Evolutionary conservation across 768 basidiomycete genomes (phyloP).

Genomic region (Mycena crocata): DNA sequence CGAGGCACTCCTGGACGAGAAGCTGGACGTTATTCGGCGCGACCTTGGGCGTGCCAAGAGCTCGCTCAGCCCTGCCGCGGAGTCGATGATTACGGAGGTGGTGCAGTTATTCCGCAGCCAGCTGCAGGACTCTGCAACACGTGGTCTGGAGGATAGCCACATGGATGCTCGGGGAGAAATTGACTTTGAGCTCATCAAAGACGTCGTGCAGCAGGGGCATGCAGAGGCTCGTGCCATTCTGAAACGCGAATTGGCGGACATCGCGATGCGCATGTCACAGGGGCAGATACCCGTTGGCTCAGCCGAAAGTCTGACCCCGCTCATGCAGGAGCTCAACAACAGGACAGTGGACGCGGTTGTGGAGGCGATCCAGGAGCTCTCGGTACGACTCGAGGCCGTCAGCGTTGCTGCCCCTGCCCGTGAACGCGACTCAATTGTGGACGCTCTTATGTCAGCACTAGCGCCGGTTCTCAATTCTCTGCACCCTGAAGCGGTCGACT

Average conservation of each 20-base stretch:
- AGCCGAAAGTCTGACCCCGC: slow-evolving; percentile 49
- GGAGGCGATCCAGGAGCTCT: slow-evolving; percentile 66
- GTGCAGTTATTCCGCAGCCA: slow-evolving; percentile 76
- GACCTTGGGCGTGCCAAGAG: slow-evolving; percentile 45
- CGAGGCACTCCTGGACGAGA: slow-evolving; percentile 75
- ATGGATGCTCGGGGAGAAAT: slow-evolving; percentile 81
- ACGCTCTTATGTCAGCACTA: slow-evolving; percentile 68
- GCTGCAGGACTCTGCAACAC: slow-evolving; percentile 68
- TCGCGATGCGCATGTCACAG: slow-evolving; percentile 56
- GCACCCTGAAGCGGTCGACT: slow-evolving; percentile 78
- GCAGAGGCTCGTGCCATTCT: slow-evolving; percentile 67
- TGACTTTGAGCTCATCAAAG: slow-evolving; percentile 81
- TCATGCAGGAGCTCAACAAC: slow-evolving; percentile 69
- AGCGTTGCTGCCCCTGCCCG: slow-evolving; percentile 58
- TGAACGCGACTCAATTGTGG: slow-evolving; percentile 70
- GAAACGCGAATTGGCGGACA: slow-evolving; percentile 67
- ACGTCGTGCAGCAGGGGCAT: slow-evolving; percentile 75
- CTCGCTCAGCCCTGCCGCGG: slow-evolving; percentile 58
- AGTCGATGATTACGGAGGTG: slow-evolving; percentile 74
- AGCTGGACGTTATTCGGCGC: slow-evolving; percentile 63
- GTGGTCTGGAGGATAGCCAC: slow-evolving; percentile 69
- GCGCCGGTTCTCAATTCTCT: slow-evolving; percentile 70
- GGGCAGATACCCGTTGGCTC: slow-evolving; percentile 36
- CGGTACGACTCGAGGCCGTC: slow-evolving; percentile 68
- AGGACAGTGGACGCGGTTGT: slow-evolving; percentile 71